phyloP scores from a whole-genome alignment of 192 early-diverging fungal genomes.

The Chytriomyces confervae region DNA sequence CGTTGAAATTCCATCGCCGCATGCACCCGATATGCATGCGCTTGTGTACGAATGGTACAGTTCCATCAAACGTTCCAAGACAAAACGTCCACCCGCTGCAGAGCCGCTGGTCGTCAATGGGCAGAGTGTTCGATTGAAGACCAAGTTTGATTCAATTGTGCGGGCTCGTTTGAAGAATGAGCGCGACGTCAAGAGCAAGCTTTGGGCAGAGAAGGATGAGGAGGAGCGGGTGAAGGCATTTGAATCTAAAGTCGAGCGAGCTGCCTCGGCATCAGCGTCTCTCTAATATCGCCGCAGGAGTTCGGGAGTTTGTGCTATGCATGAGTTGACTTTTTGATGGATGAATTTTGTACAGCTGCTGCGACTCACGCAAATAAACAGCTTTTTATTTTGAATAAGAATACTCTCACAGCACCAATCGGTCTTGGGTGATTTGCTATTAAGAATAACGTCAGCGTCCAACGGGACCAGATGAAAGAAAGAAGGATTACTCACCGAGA shows the following conservation, averaged over 20 bases:
- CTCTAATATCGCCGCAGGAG: no score
- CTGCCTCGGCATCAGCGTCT: neutral
- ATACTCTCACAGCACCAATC: slow-evolving; percentile 18
- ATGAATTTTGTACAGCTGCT: neutral
- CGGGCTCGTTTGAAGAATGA: slow-evolving; percentile 45
- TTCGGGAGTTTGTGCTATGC: neutral
- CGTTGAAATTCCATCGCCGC: slow-evolving; percentile 94
- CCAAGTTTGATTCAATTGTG: slow-evolving; percentile 57
- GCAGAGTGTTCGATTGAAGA: slow-evolving; percentile 48
- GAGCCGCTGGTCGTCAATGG: slow-evolving; percentile 49
- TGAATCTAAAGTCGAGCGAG: neutral
- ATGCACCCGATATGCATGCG: slow-evolving; percentile 85
- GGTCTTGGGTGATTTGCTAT: slow-evolving; percentile 23
- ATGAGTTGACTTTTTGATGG: neutral
- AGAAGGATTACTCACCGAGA: neutral
- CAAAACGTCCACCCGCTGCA: slow-evolving; percentile 32
- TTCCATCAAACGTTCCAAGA: slow-evolving; percentile 50
- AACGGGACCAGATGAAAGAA: no score
- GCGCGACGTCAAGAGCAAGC: slow-evolving; percentile 10
- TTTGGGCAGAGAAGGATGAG: slow-evolving; percentile 24
- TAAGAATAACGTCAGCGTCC: no score
- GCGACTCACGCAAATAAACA: neutral
- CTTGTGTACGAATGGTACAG: slow-evolving; percentile 93
- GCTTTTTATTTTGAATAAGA: neutral
- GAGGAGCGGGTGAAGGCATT: slow-evolving; percentile 14